Evolutionary conservation across 208 protist genomes (phyloP).

Genomic region (Leishmania martiniquensis): DNA sequence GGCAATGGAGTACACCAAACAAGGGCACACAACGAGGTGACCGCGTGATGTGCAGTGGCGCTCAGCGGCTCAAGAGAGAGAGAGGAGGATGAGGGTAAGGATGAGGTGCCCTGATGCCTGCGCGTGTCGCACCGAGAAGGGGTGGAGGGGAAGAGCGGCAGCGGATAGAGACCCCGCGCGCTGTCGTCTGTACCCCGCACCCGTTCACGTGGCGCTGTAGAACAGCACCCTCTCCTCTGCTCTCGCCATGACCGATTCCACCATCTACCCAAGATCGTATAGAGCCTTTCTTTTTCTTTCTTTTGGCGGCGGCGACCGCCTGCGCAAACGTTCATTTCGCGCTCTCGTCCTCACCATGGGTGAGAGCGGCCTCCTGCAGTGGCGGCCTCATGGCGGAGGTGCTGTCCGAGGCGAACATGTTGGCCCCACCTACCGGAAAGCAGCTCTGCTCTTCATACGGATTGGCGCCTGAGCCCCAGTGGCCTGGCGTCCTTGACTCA

Average conservation of each 20-base stretch:
- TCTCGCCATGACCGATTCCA: background rate
- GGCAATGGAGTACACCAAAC: no score
- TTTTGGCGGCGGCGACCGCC: conserved; percentile 11
- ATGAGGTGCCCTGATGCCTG: no score
- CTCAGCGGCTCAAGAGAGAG: no score
- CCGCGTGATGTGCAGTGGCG: no score
- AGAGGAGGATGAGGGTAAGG: no score
- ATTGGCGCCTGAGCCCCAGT: background rate
- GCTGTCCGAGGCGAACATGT: conserved; percentile 13
- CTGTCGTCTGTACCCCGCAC: no score
- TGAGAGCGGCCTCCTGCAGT: conserved; percentile 33
- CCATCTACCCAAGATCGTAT: conserved; percentile 14
- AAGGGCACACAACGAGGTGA: no score
- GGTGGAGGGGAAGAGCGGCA: no score
- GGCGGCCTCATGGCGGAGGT: conserved; percentile 17
- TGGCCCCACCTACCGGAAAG: conserved; percentile 1
- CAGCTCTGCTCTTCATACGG: conserved; percentile 9
- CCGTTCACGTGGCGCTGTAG: no score
- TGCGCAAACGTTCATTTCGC: conserved; percentile 22
- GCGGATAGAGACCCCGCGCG: no score
- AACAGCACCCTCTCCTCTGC: no score
- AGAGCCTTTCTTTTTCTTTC: conserved; percentile 7
- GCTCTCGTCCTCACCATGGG: conserved; percentile 25
- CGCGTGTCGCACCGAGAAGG: no score
- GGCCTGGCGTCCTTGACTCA: background rate